Evolutionary conservation across 345 rosid genomes (phyloP).

Genomic region (Dipteronia sinensis): DNA sequence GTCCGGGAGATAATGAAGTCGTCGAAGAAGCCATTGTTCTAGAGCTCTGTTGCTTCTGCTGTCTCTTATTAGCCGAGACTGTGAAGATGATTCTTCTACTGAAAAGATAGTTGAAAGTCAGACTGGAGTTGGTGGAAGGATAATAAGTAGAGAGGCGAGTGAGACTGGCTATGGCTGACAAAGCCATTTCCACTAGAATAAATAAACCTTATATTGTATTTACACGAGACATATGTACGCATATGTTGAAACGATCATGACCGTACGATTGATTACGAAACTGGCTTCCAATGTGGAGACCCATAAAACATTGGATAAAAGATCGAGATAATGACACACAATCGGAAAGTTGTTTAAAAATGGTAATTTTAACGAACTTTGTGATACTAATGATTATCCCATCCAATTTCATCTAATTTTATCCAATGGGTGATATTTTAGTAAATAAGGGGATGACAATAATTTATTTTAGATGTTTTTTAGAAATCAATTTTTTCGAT

Average conservation of each 20-base stretch:
- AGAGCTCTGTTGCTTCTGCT: neutral
- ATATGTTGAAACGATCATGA: neutral
- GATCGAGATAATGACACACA: too few relatives aligned
- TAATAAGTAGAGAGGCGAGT: conserved; percentile 32
- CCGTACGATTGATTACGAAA: neutral
- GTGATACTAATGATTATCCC: too few relatives aligned
- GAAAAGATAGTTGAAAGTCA: conserved; percentile 10
- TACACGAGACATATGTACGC: neutral
- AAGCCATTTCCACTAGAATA: conserved; percentile 21
- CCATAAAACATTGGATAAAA: too few relatives aligned
- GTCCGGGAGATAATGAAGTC: conserved; percentile 6
- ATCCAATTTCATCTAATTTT: too few relatives aligned
- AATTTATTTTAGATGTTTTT: too few relatives aligned
- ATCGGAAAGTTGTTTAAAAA: too few relatives aligned
- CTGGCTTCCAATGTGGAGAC: too few relatives aligned
- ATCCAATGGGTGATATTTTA: too few relatives aligned
- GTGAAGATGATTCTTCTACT: neutral
- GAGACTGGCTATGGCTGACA: conserved; percentile 29
- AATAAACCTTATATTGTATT: neutral
- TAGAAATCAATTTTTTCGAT: too few relatives aligned
- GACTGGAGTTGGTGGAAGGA: neutral
- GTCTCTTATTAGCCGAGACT: conserved; percentile 12
- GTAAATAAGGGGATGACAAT: too few relatives aligned
- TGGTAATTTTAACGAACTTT: too few relatives aligned
- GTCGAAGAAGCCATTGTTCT: conserved; percentile 59